These are phyloP conservation scores for Melocanna baccifera DNA, from an alignment of 176 grass and related monocot species.

Conservation along the genomic window DNA sequence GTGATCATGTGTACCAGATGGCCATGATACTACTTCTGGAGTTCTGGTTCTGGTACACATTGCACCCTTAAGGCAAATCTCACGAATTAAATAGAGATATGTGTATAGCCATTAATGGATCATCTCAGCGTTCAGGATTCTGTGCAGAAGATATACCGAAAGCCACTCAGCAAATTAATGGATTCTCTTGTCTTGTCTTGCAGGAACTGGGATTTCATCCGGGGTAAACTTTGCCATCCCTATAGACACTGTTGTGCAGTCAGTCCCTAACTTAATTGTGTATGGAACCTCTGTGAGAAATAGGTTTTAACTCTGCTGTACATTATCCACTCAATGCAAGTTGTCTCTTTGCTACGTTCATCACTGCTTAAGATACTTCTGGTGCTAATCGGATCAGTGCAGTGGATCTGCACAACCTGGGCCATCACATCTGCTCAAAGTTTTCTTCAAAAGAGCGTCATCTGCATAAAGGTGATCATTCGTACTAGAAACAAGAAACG, in stretches of 20 bases:
- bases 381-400: neutral
- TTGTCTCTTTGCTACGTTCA: neutral
- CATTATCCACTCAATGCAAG: neutral
- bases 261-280: slow-evolving; percentile 63
- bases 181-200: slow-evolving; percentile 17
- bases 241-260: slow-evolving; percentile 66
- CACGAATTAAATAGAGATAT: slow-evolving; percentile 17
- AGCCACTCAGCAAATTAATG: slow-evolving; percentile 5
- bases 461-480: neutral
- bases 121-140: slow-evolving; percentile 1
- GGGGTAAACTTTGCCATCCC: slow-evolving; percentile 88
- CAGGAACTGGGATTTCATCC: slow-evolving; percentile 85
- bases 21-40: neutral
- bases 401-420: neutral
- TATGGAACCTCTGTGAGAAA: slow-evolving; percentile 70
- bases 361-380: neutral
- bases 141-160: slow-evolving; percentile 4
- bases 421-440: neutral
- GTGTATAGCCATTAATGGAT: neutral
- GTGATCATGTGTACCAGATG: neutral
- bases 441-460: neutral
- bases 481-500: neutral
- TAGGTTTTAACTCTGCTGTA: slow-evolving; percentile 54
- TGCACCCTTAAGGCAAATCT: neutral
- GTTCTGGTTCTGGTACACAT: neutral